Evolutionary conservation across 2,329 filamentous ascomycete species (phyloP), one percentile per base, ranked within the genome.

Genomic region (Penicillium occitanis): DNA sequence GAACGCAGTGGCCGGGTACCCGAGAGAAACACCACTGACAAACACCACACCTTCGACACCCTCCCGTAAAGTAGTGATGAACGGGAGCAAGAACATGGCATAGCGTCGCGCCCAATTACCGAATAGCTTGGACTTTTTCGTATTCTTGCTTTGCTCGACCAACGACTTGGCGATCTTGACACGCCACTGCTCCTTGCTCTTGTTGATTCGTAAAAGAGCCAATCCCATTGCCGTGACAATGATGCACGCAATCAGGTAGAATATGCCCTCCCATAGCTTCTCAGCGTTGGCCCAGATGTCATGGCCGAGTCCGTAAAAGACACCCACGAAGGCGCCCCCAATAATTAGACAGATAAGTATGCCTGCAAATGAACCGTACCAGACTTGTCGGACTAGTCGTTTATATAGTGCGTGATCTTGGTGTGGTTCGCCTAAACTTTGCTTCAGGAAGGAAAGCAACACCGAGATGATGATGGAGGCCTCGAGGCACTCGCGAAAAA

Each of bases 41-140:
- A 96, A 96, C 28, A 96, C 86, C 42, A 96, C 89, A 0, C 90
- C 91, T 76, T 97, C 93, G 35, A 96, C 86, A 2, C 92, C 93
- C 76, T 96, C 92, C 42, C 93, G 84, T 14, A 96, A 80, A n/a
- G 95, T 90, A 0, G 92, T 96, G 74, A 96, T 84, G 78, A 96
- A 96, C 0, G 93, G 93, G 64, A 96, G 81, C 55, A 91, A 78
- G 76, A 96, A 95, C 90, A 96, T 92, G 73, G 89, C 87, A 74
- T 96, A 95, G 76, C 91, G 92, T 87, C 5, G 91, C 92, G 78
- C 95, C 92, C 33, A 96, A 11, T 64, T 53, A 17, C 76, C 77
- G 2, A 76, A 72, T 11, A 77, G 76, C 13, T 75, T 75, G n/a
- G 75, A 75, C 42, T 77, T 74, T 35, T 79, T 79, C 22, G 66